A percentile compares a stretch with the other conserved stretches of the same genome.
Conservation (phyloP, 2,329 filamentous ascomycete genomes). For the Aspergillus sclerotialis region DNA sequence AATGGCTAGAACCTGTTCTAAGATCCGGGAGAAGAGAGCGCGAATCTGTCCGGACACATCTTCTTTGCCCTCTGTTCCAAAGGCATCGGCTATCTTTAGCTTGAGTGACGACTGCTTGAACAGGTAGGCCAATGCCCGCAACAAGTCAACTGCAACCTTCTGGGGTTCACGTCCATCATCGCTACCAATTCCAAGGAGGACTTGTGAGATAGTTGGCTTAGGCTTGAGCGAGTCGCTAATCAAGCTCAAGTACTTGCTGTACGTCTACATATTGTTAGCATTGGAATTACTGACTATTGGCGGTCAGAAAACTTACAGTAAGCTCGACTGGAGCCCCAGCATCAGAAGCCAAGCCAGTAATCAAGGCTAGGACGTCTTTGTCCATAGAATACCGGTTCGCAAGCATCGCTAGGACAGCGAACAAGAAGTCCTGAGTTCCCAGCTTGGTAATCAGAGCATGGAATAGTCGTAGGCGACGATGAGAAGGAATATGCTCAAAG, state of each 20-base stretch:
- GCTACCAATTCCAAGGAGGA: slow-evolving; percentile 57
- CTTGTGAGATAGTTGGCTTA: slow-evolving; percentile 65
- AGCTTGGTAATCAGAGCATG: slow-evolving; percentile 77
- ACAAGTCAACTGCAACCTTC: slow-evolving; percentile 35
- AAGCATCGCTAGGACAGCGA: slow-evolving; percentile 79
- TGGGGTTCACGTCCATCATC: slow-evolving; percentile 42
- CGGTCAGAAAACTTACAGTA: slow-evolving; percentile 21
- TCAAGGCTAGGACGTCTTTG: slow-evolving; percentile 66
- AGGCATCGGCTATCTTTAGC: slow-evolving; percentile 30
- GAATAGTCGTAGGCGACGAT: slow-evolving; percentile 77
- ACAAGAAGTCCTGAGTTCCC: slow-evolving; percentile 79
- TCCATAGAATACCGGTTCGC: slow-evolving; percentile 81
- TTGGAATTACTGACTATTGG: not conserved
- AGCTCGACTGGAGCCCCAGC: slow-evolving; percentile 73
- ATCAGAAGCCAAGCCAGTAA: slow-evolving; percentile 63
- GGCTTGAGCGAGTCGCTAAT: slow-evolving; percentile 67
- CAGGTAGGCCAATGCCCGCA: slow-evolving; percentile 33
- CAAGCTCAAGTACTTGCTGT: slow-evolving; percentile 69
- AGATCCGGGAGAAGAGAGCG: slow-evolving; percentile 60
- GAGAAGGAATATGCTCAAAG: slow-evolving; percentile 89
- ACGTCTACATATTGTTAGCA: slow-evolving; percentile 45
- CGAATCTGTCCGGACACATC: slow-evolving; percentile 61
- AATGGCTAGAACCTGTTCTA: slow-evolving; percentile 60
- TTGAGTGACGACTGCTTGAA: slow-evolving; percentile 37
- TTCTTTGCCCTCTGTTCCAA: slow-evolving; percentile 25